These are phyloP conservation scores for Parmelia sp. DNA, from an alignment of 495 filamentous ascomycete species.

Conservation along the genomic window DNA sequence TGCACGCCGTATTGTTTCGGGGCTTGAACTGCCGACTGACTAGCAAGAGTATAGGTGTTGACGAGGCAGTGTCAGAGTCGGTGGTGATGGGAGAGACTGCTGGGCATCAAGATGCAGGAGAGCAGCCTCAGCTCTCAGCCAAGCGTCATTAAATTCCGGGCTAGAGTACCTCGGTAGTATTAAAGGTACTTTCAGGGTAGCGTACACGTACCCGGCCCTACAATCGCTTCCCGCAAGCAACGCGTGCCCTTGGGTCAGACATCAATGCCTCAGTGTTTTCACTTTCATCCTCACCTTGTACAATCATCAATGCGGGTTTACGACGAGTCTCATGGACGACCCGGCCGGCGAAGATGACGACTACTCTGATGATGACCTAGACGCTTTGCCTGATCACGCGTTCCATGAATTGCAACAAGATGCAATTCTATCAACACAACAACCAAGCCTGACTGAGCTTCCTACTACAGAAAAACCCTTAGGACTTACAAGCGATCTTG, in stretches of 20 bases:
- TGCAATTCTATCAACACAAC: slow-evolving; percentile 49
- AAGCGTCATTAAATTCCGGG: no score
- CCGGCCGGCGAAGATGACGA: slow-evolving; percentile 52
- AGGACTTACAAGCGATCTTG: slow-evolving; percentile 12
- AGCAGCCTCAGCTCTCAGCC: not conserved
- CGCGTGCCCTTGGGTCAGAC: not conserved
- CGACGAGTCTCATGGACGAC: slow-evolving; percentile 48
- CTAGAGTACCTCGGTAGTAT: no score
- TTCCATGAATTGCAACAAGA: slow-evolving; percentile 50
- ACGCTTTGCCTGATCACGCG: slow-evolving; percentile 47
- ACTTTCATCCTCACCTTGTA: not conserved
- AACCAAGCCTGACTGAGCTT: slow-evolving; percentile 14
- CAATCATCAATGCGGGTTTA: slow-evolving; percentile 22
- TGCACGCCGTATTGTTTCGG: not conserved
- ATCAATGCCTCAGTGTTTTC: not conserved
- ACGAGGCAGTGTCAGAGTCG: not conserved
- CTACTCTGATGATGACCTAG: slow-evolving; percentile 60
- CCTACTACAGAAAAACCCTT: not conserved
- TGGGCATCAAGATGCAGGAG: not conserved
- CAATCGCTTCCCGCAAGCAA: not conserved
- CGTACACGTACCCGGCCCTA: no score
- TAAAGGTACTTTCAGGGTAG: no score
- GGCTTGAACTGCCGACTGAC: no score
- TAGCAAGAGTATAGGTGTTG: not conserved
- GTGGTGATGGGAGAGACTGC: not conserved